Evolutionary conservation across 2,329 filamentous ascomycete genomes (phyloP).

Genomic region (Cercospora brassicicola): DNA sequence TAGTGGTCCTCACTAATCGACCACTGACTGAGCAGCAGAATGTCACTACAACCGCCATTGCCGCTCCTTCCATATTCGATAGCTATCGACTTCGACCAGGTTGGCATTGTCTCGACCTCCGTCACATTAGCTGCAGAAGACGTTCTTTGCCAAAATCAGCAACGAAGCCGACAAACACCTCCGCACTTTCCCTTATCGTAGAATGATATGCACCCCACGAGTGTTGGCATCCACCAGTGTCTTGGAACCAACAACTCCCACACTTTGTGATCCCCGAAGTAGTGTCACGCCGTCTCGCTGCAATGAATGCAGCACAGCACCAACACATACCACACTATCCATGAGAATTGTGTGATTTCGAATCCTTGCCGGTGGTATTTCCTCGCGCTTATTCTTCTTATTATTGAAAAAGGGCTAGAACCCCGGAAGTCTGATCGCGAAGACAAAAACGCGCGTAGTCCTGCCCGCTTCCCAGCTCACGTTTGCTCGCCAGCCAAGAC

Average conservation of each 20-base stretch:
- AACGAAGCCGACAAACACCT: not conserved
- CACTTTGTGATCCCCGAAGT: not conserved
- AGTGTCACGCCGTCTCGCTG: not conserved
- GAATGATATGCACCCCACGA: not conserved
- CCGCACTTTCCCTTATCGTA: not conserved
- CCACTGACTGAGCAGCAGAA: not conserved
- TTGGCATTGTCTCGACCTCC: not conserved
- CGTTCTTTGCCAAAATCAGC: not conserved
- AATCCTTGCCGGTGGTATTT: not conserved
- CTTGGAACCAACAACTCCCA: not conserved
- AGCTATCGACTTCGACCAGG: not conserved
- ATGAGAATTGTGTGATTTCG: not conserved
- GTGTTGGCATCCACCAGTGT: not conserved
- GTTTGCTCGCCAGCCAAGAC: conserved; percentile 7
- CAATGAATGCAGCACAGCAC: not conserved
- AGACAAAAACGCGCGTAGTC: not conserved
- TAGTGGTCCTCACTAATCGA: not conserved
- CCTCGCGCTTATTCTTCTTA: not conserved
- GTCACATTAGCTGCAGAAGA: not conserved
- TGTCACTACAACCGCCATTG: not conserved
- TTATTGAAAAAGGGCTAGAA: not conserved
- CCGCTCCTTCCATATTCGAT: not conserved
- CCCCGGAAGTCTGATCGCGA: not conserved
- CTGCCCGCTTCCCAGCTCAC: not conserved
- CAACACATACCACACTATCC: not conserved